These are phyloP conservation scores for Suillus placidus DNA, from an alignment of 768 basidiomycete genomes.

Conservation along the genomic window DNA sequence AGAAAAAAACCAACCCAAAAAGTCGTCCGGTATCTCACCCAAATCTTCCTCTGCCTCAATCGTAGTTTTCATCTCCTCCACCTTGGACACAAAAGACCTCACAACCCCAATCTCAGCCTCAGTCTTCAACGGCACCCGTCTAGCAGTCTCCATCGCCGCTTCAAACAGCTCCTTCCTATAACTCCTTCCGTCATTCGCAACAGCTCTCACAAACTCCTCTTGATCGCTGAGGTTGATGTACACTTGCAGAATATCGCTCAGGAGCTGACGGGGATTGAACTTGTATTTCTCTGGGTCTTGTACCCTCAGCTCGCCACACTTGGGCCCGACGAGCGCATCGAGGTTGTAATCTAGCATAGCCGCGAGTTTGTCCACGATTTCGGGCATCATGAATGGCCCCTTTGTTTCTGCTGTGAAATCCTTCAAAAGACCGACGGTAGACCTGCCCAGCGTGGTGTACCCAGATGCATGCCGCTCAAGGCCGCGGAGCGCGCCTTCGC, in stretches of 20 bases:
- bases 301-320: constrained; percentile 83
- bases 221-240: constrained; percentile 87
- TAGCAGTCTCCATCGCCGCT: constrained; percentile 67
- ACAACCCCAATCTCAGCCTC: constrained; percentile 75
- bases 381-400: constrained; percentile 91
- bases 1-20: constrained; percentile 63
- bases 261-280: constrained; percentile 81
- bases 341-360: constrained; percentile 98
- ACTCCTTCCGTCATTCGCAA: constrained; percentile 93
- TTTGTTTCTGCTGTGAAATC: constrained; percentile 92
- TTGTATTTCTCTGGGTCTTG: constrained; percentile 85
- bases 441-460: constrained; percentile 84
- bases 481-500: constrained; percentile 73
- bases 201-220: constrained; percentile 77
- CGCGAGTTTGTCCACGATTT: constrained; percentile 93
- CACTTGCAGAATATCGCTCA: constrained; percentile 87
- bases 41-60: constrained; percentile 90
- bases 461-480: constrained; percentile 84
- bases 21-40: constrained; percentile 95
- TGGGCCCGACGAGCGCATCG: constrained; percentile 84
- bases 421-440: constrained; percentile 88
- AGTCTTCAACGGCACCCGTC: constrained; percentile 67
- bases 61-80: constrained; percentile 79
- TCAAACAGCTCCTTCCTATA: constrained; percentile 87
- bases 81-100: constrained; percentile 70